These are phyloP conservation scores for Arachis stenosperma DNA, from an alignment of 306 rosid species.

Conservation along the genomic window DNA sequence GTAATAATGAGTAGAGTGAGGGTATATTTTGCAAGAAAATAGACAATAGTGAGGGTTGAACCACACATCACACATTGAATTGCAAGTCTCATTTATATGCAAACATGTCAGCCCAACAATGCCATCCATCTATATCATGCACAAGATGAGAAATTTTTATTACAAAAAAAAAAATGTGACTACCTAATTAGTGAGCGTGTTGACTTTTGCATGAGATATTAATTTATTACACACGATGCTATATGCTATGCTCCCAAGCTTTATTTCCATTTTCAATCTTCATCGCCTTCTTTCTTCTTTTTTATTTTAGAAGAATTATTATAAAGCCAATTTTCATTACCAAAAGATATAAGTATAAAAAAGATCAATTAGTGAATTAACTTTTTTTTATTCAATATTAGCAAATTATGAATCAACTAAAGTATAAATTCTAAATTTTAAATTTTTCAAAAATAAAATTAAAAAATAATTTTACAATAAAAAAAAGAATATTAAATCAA, in stretches of 20 bases:
- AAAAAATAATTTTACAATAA: no score
- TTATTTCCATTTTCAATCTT: conserved; percentile 40
- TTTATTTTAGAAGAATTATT: no score
- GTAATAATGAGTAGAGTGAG: no score
- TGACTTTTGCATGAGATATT: conserved; percentile 43
- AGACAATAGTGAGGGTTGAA: conserved; percentile 3
- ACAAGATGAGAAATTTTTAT: conserved; percentile 18
- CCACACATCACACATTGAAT: conserved; percentile 2
- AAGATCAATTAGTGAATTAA: no score
- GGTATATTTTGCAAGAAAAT: conserved; percentile 8
- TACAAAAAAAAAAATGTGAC: background rate
- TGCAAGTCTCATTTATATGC: conserved; percentile 4
- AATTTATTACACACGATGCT: conserved; percentile 28
- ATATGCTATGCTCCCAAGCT: conserved; percentile 26
- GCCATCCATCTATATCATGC: conserved; percentile 15
- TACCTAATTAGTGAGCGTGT: conserved; percentile 23
- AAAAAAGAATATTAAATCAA: no score
- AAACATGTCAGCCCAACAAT: conserved; percentile 6
- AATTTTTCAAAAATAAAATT: no score
- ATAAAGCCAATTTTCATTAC: no score
- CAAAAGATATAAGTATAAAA: no score
- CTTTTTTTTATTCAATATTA: no score
- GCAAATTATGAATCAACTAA: no score
- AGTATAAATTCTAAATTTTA: no score
- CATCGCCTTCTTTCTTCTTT: conserved; percentile 21